These are phyloP conservation scores for Jaapia argillacea DNA, from an alignment of 768 basidiomycete genomes.

Conservation along the genomic window DNA sequence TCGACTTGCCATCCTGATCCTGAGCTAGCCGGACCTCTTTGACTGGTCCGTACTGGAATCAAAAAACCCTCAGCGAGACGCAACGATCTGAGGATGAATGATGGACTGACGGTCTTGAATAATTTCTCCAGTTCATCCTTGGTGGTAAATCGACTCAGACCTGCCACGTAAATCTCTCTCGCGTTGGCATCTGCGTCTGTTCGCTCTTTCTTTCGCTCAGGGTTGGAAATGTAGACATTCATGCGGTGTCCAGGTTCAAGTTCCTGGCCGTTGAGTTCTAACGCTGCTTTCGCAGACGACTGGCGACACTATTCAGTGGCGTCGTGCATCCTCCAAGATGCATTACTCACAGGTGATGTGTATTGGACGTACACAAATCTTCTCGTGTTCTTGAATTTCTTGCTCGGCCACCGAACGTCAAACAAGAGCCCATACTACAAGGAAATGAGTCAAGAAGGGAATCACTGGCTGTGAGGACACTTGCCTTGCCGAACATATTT, in stretches of 20 bases:
- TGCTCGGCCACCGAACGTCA: conserved; percentile 96
- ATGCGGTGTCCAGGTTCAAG: conserved; percentile 59
- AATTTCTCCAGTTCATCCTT: conserved; percentile 71
- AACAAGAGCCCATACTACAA: conserved; percentile 81
- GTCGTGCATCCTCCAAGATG: not conserved
- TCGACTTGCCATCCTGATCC: conserved; percentile 60
- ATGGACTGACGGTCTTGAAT: conserved; percentile 59
- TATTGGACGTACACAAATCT: conserved; percentile 95
- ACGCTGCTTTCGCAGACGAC: conserved; percentile 55
- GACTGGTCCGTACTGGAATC: conserved; percentile 63
- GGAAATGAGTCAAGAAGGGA: conserved; percentile 1
- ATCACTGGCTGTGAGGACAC: not conserved
- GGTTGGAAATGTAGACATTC: conserved; percentile 83
- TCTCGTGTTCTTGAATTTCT: conserved; percentile 85
- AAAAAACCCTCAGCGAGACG: not conserved
- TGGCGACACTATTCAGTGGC: conserved; percentile 2
- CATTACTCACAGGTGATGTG: conserved; percentile 61
- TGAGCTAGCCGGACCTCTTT: conserved; percentile 74
- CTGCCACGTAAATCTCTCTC: conserved; percentile 81
- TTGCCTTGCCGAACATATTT: conserved; percentile 68
- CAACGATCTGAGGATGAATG: not conserved
- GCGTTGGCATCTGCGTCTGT: conserved; percentile 81
- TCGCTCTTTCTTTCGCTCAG: conserved; percentile 81
- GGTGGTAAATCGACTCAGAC: conserved; percentile 68
- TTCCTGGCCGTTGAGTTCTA: conserved; percentile 73